A percentile compares a stretch with the other conserved stretches of the same genome.
Evolutionary conservation across 352 stramenopile species (phyloP).

Genomic region (Globisporangium paroecandrum): DNA sequence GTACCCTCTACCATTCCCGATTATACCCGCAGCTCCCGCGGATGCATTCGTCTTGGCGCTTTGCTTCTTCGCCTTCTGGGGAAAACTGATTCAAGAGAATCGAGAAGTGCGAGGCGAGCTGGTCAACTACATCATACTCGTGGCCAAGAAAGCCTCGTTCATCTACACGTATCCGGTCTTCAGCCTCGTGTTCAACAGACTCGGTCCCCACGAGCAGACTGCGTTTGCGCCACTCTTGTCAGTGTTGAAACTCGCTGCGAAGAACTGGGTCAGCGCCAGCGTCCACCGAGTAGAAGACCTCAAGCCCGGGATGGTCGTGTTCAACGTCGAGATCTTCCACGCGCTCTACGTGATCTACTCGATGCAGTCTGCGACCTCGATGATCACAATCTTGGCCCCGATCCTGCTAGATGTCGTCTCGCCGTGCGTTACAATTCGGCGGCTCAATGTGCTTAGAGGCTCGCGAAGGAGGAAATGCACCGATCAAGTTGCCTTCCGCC

Average conservation of each 20-base stretch:
- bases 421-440: slow-evolving; percentile 26
- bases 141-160: slow-evolving; percentile 13
- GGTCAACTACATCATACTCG: not conserved
- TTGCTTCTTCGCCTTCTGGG: slow-evolving; percentile 1
- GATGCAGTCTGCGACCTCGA: slow-evolving; percentile 30
- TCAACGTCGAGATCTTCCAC: slow-evolving; percentile 20
- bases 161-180: slow-evolving; percentile 26
- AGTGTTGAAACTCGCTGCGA: slow-evolving; percentile 22
- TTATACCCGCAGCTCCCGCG: slow-evolving; percentile 6
- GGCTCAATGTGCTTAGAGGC: slow-evolving; percentile 16
- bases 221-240: slow-evolving; percentile 25
- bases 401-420: slow-evolving; percentile 34
- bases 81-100: slow-evolving; percentile 8
- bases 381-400: slow-evolving; percentile 23
- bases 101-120: not conserved
- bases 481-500: no score
- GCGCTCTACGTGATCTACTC: slow-evolving; percentile 35
- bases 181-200: slow-evolving; percentile 25
- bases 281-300: slow-evolving; percentile 17
- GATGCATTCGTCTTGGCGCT: slow-evolving; percentile 11
- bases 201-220: slow-evolving; percentile 11
- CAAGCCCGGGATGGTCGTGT: slow-evolving; percentile 43
- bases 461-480: not conserved
- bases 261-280: slow-evolving; percentile 3
- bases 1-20: slow-evolving; percentile 30